phyloP scores from a whole-genome alignment of 1,284 basidiomycete species.

The Vanrija sp. region DNA sequence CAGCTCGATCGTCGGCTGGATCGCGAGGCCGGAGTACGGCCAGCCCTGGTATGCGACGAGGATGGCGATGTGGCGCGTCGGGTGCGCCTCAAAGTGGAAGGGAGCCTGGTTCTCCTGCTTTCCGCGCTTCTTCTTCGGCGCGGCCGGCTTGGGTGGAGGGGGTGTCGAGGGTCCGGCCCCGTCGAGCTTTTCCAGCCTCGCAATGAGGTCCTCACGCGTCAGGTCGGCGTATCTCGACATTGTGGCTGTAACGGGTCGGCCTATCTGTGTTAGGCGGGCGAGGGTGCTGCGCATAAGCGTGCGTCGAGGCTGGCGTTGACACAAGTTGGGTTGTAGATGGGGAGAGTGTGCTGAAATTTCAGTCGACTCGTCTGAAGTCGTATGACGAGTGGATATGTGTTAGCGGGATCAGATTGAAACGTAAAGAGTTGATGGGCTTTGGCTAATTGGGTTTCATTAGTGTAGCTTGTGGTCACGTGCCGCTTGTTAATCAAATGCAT shows the following conservation, averaged over 20 bases:
- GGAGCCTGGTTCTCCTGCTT: constrained; percentile 18
- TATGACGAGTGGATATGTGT: no score
- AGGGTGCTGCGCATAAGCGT: no score
- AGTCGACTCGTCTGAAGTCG: no score
- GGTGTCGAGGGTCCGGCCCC: constrained; percentile 1
- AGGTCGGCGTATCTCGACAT: constrained; percentile 29
- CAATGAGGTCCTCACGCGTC: constrained; percentile 61
- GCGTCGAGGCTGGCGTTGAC: no score
- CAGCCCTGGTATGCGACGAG: constrained; percentile 90
- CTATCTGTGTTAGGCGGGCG: no score
- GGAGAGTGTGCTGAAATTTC: no score
- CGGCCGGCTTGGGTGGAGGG: neutral
- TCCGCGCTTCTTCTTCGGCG: constrained; percentile 1
- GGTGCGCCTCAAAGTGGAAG: constrained; percentile 61
- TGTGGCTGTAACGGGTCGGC: neutral
- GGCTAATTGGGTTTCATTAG: no score
- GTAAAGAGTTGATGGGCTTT: no score
- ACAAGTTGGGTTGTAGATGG: no score
- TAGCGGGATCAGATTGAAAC: no score
- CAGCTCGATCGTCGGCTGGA: constrained; percentile 60
- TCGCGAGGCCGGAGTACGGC: constrained; percentile 85
- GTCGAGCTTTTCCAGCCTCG: constrained; percentile 59
- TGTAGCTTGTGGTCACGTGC: no score
- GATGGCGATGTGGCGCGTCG: constrained; percentile 82
- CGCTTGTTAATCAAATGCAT: no score